Evolutionary conservation across 208 protist species (phyloP), one percentile per base, ranked within the genome.

Genomic region (Trypanosoma congolense): DNA sequence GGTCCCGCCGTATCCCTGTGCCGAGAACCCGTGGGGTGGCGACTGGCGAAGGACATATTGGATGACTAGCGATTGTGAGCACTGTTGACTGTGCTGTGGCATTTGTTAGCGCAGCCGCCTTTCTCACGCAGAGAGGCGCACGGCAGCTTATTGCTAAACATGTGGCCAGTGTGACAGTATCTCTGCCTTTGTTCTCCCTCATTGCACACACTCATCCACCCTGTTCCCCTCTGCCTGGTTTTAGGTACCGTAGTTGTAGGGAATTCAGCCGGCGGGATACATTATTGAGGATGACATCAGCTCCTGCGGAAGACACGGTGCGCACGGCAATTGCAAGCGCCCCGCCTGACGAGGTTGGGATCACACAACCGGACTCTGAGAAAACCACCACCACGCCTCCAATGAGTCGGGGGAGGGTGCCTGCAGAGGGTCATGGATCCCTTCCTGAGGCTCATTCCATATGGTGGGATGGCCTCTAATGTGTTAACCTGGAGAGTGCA

Each of bases 11-110:
- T 92, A 92, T 44, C 84, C 84, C 9, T 92, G 84, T 33, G 60
- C 84, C 2, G 84, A 87, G 66, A 92, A 92, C 49, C 84, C 84
- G 21, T 92, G 84, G 84, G 84, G 10, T 92, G 84, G 84, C 65
- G 80, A 8, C 63, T 92, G 12, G 80, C 72, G 30, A 77, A 87
- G 43, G 84, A 92, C 33, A 70, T 89, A 12, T 64, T 92, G 8
- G 84, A 92, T 48, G 78, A 87, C 29, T 76, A 57, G 12, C 36
- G 19, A 30, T 38, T 22, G 31, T 41, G 38, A 41, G 21, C 21
- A 44, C 22, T 36, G 53, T 22, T 21, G 21, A n/a, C n/a, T n/a
- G n/a, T n/a, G n/a, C n/a, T 24, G 46, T 56, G 46, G 40, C 4
- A 33, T 3, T 48, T 30, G 31, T 3, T 42, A 38, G 29, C 33